These are phyloP conservation scores for Tulasnella sp. DNA, from an alignment of 768 basidiomycete genomes.

Conservation along the genomic window DNA sequence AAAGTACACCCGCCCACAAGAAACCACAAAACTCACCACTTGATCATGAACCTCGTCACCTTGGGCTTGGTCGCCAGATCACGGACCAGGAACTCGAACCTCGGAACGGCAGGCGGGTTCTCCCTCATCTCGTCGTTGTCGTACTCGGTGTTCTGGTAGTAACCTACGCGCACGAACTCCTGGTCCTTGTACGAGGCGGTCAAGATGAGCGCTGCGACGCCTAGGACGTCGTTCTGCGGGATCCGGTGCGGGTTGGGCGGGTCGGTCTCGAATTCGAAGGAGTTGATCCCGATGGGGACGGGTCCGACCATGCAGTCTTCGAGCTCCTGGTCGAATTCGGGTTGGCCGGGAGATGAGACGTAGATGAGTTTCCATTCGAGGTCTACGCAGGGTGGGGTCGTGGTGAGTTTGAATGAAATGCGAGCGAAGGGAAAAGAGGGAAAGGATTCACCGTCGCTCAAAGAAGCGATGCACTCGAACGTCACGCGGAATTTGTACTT, in stretches of 20 bases:
- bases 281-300: slow-evolving; percentile 91
- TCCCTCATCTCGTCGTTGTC: slow-evolving; percentile 88
- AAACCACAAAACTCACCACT: slow-evolving; percentile 21
- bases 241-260: slow-evolving; percentile 77
- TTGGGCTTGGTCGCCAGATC: slow-evolving; percentile 86
- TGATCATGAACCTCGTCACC: slow-evolving; percentile 58
- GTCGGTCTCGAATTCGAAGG: slow-evolving; percentile 89
- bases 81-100: slow-evolving; percentile 69
- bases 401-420: neutral
- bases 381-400: slow-evolving; percentile 36
- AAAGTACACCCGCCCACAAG: neutral
- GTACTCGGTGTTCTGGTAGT: slow-evolving; percentile 99
- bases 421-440: neutral
- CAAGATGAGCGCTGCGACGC: slow-evolving; percentile 95
- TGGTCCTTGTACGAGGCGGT: slow-evolving; percentile 92
- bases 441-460: slow-evolving; percentile 60
- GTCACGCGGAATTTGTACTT: slow-evolving; percentile 89
- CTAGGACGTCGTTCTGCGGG: slow-evolving; percentile 80
- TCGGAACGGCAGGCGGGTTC: slow-evolving; percentile 49
- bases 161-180: slow-evolving; percentile 98
- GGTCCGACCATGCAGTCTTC: slow-evolving; percentile 98
- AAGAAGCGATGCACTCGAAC: slow-evolving; percentile 88
- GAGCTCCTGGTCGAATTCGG: slow-evolving; percentile 90
- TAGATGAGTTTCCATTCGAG: slow-evolving; percentile 98
- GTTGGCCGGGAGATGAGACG: slow-evolving; percentile 85